These are phyloP conservation scores for Trichoderma asperelloides DNA, from an alignment of 495 filamentous ascomycete genomes.

Conservation along the genomic window DNA sequence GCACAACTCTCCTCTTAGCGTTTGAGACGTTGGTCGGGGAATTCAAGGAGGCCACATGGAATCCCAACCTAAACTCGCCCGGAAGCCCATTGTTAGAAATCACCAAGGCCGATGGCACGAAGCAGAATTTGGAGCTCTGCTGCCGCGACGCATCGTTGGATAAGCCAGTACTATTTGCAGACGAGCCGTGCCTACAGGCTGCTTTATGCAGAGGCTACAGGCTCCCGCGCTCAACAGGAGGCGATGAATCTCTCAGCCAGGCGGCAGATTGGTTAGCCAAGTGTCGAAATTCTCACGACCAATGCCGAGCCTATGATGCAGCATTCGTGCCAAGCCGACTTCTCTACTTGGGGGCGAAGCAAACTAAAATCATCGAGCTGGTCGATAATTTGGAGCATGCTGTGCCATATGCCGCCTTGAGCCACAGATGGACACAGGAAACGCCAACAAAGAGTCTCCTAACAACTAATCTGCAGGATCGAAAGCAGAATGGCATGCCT, in stretches of 20 bases:
- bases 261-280: neutral
- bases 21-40: neutral
- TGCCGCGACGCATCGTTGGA: neutral
- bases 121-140: neutral
- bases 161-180: neutral
- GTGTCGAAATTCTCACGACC: neutral
- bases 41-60: neutral
- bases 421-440: constrained; percentile 5
- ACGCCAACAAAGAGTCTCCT: neutral
- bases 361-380: neutral
- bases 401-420: constrained; percentile 4
- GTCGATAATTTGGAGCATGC: neutral
- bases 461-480: neutral
- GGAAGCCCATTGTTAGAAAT: neutral
- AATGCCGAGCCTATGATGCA: neutral
- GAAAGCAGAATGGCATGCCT: constrained; percentile 14
- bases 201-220: neutral
- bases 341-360: neutral
- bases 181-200: neutral
- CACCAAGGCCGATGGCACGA: neutral
- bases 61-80: neutral
- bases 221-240: neutral
- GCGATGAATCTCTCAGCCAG: neutral
- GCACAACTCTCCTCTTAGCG: neutral
- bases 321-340: constrained; percentile 4